Conservation (phyloP, 116 monocot species). For the Phalaenopsis hybrid region DNA sequence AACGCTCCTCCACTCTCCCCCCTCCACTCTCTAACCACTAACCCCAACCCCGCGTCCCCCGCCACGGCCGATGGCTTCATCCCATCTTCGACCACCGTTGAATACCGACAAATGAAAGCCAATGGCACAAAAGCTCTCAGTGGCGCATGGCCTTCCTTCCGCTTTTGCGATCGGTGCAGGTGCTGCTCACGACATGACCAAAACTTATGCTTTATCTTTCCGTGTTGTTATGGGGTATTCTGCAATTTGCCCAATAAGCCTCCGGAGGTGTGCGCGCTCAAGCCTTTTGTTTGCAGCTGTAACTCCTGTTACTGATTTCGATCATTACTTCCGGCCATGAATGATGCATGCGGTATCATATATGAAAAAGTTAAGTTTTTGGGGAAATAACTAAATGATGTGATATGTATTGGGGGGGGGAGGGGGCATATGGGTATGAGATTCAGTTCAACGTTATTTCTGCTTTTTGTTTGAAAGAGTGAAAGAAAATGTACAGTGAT, state of each 20-base stretch:
- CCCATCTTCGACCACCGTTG: background rate
- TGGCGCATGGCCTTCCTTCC: conserved; percentile 11
- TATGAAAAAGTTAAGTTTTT: too few relatives aligned
- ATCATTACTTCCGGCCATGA: too few relatives aligned
- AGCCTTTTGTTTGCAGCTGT: conserved; percentile 40
- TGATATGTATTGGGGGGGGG: too few relatives aligned
- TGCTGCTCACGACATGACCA: conserved; percentile 38
- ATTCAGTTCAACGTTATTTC: too few relatives aligned
- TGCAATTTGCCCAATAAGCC: conserved; percentile 67
- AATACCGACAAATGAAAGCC: background rate
- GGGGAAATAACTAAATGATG: too few relatives aligned
- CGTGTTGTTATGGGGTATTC: conserved; percentile 60
- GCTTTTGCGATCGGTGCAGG: conserved; percentile 37
- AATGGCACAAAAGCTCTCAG: background rate
- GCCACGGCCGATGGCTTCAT: background rate
- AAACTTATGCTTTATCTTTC: conserved; percentile 30
- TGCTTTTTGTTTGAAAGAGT: too few relatives aligned
- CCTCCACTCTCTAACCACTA: too few relatives aligned
- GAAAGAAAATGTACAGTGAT: too few relatives aligned
- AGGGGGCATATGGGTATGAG: too few relatives aligned
- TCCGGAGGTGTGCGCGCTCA: conserved; percentile 55
- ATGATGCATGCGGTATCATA: too few relatives aligned
- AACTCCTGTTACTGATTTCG: conserved; percentile 6
- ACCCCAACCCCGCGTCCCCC: too few relatives aligned
- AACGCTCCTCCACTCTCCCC: too few relatives aligned